Percentiles rank a stretch among this genome's conserved stretches.
phyloP scores from a whole-genome alignment of 1,284 basidiomycete species.

The Agaricales sp. region DNA sequence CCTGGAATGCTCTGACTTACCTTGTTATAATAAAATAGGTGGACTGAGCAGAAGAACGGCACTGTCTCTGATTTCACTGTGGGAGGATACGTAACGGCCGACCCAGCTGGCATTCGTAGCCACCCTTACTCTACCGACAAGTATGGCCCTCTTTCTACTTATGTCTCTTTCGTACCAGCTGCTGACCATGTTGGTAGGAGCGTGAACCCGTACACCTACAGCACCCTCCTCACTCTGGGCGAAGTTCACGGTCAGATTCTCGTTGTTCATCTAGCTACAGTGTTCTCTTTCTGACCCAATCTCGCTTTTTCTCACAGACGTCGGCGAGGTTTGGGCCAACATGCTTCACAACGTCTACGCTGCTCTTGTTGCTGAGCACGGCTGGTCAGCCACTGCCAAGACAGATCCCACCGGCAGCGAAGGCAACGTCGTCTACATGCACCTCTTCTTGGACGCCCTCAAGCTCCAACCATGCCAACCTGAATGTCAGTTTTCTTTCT shows the following conservation, averaged over 20 bases:
- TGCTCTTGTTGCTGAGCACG: constrained; percentile 18
- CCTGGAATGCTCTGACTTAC: background rate
- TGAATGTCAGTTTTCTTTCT: constrained; percentile 14
- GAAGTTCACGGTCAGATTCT: background rate
- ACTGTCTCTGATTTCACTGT: constrained; percentile 26
- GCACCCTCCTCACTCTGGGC: background rate
- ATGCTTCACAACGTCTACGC: constrained; percentile 30
- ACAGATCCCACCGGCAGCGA: constrained; percentile 18
- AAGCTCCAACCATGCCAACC: constrained; percentile 25
- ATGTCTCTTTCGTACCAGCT: background rate
- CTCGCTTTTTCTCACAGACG: no score
- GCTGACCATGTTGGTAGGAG: background rate
- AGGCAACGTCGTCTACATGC: constrained; percentile 23
- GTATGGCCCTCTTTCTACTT: constrained; percentile 10
- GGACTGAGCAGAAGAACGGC: constrained; percentile 24
- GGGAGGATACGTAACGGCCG: constrained; percentile 25
- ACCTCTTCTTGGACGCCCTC: constrained; percentile 24
- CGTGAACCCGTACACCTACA: background rate
- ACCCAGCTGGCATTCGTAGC: constrained; percentile 18
- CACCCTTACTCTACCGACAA: constrained; percentile 18
- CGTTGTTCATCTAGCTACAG: no score
- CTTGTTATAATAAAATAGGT: constrained; percentile 15
- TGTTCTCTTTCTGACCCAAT: background rate
- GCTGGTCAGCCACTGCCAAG: constrained; percentile 18
- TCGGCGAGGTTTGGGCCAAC: constrained; percentile 37